Base-by-base conservation (phyloP, 352 stramenopile genomes). In the Phytopythium litorale region DNA sequence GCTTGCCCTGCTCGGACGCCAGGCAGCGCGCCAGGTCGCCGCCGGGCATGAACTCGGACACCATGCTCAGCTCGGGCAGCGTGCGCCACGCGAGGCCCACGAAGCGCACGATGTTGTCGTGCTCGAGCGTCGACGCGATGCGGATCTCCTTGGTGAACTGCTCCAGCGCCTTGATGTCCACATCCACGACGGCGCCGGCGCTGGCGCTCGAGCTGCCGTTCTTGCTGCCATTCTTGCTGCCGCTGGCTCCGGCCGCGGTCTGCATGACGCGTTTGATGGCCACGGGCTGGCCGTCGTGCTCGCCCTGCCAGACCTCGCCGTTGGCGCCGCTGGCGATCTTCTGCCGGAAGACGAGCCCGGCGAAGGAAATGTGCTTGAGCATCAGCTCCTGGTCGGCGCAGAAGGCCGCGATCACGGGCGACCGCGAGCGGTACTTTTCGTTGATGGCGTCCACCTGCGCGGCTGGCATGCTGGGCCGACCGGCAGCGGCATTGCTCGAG, bases 301-400 rank as follows among this genome's bases (percentile, higher is more conserved):
- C 67, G 11, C 75, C 82, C 2, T 65, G 67, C 82, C 82, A 92
- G 18, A 92, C 76, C 62, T 92, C 69, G 19, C 65, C 69, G 33
- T 67, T 64, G 1, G 66, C 61, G 9, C 65, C 65, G 23, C 43
- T 63, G 0, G 66, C 65, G 4, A 76, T 57, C 2, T 60, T 18
- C 35, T 56, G 54, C 7, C 32, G 16, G 40, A 71, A 67, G 9
- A 43, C 32, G 3, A 71, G 21, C 7, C 15, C 19, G 0, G 32
- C 18, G 52, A 58, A 71, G 11, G 32, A 38, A 35, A 70, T 52
- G 15, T 58, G 37, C 42, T 68, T 68, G n/a, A 65, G 56, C 56
- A 68, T 25, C n/a, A 68, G 46, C 9, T 64, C 63, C 48, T 64
- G 28, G 45, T 65, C 58, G 19, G 55, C 53, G 19, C 58, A 65